Percentiles rank a stretch among this genome's conserved stretches.
Evolutionary conservation across 2,329 filamentous ascomycete genomes (phyloP).

Genomic region (Incumbomyces lentus): DNA sequence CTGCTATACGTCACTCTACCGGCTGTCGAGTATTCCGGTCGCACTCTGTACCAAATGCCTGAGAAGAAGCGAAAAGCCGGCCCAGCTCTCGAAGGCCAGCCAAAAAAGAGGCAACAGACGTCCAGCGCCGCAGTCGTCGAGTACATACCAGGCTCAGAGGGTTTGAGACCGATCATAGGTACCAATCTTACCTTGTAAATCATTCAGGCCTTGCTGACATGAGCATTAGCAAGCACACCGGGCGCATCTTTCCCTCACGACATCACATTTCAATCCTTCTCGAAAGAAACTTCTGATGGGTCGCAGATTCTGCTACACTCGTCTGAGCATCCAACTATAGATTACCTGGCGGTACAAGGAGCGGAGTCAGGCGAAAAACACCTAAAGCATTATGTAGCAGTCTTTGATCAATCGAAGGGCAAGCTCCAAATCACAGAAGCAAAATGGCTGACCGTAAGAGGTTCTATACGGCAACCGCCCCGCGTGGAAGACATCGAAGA

Average conservation of each 20-base stretch:
- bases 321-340: conserved; percentile 48
- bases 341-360: conserved; percentile 45
- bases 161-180: conserved; percentile 20
- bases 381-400: conserved; percentile 50
- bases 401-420: conserved; percentile 46
- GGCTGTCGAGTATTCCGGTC: too few relatives aligned
- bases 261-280: conserved; percentile 14
- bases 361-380: conserved; percentile 42
- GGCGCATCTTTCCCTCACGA: conserved; percentile 19
- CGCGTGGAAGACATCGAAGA: conserved; percentile 16
- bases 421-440: conserved; percentile 45
- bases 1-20: too few relatives aligned
- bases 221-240: conserved; percentile 20
- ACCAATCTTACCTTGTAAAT: conserved; percentile 1
- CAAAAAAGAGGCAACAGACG: conserved; percentile 16
- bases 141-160: conserved; percentile 12
- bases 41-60: conserved; percentile 6
- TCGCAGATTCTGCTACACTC: conserved; percentile 51
- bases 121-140: conserved; percentile 13
- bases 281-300: conserved; percentile 10
- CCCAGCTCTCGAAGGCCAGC: conserved; percentile 8
- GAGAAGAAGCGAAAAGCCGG: conserved; percentile 19
- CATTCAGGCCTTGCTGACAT: neutral
- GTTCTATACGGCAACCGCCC: conserved; percentile 30
- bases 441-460: conserved; percentile 46